Base-by-base conservation (phyloP, 2,329 filamentous ascomycete species). In the Orbilia javanica region DNA sequence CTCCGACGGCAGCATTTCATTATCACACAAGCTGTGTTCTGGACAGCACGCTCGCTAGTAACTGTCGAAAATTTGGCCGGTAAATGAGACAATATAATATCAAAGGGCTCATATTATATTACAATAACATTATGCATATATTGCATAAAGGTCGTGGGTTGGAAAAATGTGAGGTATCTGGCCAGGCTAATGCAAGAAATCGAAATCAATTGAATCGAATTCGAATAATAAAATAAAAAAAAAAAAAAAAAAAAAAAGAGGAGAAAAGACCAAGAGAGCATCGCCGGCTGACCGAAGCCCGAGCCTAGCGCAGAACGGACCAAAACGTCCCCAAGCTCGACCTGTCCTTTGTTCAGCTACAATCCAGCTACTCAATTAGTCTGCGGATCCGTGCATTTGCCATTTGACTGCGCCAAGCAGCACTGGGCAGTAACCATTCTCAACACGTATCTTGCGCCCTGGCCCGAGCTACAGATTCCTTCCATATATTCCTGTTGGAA, bases 401-500 rank as follows among this genome's bases (percentile, higher is more conserved):
- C 42, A 44, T 44, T 44, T 20, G 15, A 25, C 34, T 29, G 8
- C n/a, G 66, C 52, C 66, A 48, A 70, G 53, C 20, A 46, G n/a
- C 6, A 22, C 18, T 42, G 20, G 34, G 34, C 4, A 25, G 6
- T 25, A n/a, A 42, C 25, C 18, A 39, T 39, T 25, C 53, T 39
- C 31, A 39, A 60, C 20, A 3, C 34, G 27, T 42, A 36, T 10
- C 55, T 60, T 15, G 10, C 20, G 34, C 34, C 53, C 53, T 60
- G 53, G 20, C 34, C 55, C 55, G 55, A 60, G 55, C 55, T 60
- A 27, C 20, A 60, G 18, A 46, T 46, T 25, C 20, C 62, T 42
- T 20, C 22, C 44, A 62, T 52, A 48, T 44, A 64, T 64, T 69
- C 55, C 48, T 65, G 55, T 65, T 70, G 48, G 57, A 50, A 75